These are phyloP conservation scores for Metschnikowia lochheadii DNA, from an alignment of 805 yeast species.

Conservation along the genomic window DNA sequence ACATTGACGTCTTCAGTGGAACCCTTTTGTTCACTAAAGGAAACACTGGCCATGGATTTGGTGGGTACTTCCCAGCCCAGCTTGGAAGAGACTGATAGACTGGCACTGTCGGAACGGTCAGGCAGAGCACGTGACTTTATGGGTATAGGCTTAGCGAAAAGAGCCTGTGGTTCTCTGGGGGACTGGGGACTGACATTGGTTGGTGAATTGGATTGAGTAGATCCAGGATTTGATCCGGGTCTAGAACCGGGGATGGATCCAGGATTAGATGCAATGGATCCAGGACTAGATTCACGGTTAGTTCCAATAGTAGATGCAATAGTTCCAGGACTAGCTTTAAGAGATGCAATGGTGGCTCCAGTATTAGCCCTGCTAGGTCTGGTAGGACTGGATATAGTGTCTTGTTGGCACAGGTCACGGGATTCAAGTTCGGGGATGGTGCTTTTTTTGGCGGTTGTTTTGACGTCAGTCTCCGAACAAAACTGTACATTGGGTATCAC, in stretches of 20 bases:
- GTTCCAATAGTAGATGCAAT: no score
- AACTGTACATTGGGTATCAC: conserved; percentile 37
- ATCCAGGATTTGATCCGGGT: no score
- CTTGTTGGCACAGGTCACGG: no score
- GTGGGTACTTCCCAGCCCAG: conserved; percentile 49
- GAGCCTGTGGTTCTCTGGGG: not conserved
- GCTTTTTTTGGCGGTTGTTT: not conserved
- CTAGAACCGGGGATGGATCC: no score
- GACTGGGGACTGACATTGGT: not conserved
- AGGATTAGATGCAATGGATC: no score
- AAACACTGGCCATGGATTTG: conserved; percentile 29
- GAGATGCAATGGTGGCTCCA: no score
- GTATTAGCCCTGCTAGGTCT: no score
- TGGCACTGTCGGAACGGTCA: conserved; percentile 9
- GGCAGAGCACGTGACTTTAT: conserved; percentile 5
- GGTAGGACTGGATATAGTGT: no score
- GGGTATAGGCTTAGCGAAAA: conserved; percentile 13
- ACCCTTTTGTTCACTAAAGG: conserved; percentile 16
- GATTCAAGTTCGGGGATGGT: no score
- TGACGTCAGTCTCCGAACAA: not conserved
- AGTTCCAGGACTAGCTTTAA: no score
- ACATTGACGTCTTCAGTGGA: conserved; percentile 18
- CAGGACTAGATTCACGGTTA: no score
- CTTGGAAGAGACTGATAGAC: conserved; percentile 24
- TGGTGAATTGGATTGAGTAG: not conserved